Base-by-base conservation (phyloP, 108 stramenopile species). In the Pseudonitzschia delicatissima region DNA sequence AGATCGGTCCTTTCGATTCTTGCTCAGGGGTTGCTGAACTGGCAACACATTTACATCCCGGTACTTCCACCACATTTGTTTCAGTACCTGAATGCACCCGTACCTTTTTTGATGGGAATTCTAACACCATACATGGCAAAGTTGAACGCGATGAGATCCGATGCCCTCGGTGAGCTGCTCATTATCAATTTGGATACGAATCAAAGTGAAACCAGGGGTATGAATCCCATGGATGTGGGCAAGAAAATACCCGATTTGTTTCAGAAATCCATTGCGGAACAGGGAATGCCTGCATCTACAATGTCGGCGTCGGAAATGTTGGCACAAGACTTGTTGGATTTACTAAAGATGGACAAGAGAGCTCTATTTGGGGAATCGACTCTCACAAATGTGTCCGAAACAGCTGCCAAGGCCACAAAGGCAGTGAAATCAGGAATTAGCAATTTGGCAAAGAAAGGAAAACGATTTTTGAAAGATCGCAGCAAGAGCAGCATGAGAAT, bases 21-120 rank as follows among this genome's bases (percentile, higher is more conserved):
- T 20, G 78, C 87, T 11, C 87, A 89, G 57, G 92, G 92, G 2
- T 53, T 91, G 53, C 70, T 94, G 21, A 66, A 74, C 48, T 94
- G 92, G 92, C 82, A 87, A 50, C 92, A 94, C 59, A 63, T 89
- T 18, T 68, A 81, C 60, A 86, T 94, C 39, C 90, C 92, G 28
- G 88, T 94, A 1, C 53, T 94, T 36, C 92, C 92, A n/a, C 86
- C 82, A 1, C 84, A 84, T 42, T 66, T 94, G 65, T 71, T 86
- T 40, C 76, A 79, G 45, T 86, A 83, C 59, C 52, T 93, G 34
- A 71, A 69, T 29, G 80, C 82, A 2, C 79, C 85, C 13, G 78
- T 77, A 12, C 89, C 90, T 1, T 94, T 91, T 59, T 53, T 94
- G 31, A 88, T 94, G 27, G 92, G 92, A 17, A 76, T 94, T 29